Base-by-base conservation (phyloP, 108 stramenopile genomes). In the Schizochytrium sp. region DNA sequence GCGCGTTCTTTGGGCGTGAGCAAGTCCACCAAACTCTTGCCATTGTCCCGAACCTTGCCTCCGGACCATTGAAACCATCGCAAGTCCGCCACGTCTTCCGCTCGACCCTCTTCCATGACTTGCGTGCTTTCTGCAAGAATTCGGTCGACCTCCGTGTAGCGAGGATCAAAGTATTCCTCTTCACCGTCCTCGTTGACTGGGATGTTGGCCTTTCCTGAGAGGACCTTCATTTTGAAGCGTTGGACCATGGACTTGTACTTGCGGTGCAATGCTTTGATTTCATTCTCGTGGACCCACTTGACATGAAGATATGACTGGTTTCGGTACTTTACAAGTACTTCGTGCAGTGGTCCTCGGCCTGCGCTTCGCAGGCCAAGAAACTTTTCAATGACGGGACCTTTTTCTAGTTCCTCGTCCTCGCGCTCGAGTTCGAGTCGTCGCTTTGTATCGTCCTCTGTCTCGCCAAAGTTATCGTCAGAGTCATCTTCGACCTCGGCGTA, bases 141-240 rank as follows among this genome's bases (percentile, higher is more conserved):
- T 1, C 76, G 76, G 48, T 83, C 76, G 1, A 83, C 76, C 47
- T 83, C 76, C n/a, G 76, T 83, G 76, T 4, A 83, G 14, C 60
- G 88, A 25, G 88, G 88, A 43, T 88, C 88, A n/a, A 88, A 88
- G 44, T 51, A 83, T 48, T 83, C 76, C 6, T 21, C 48, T 53
- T 83, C 76, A 4, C 76, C 76, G 51, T 83, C 76, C 28, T 83
- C 76, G 76, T 47, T 12, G n/a, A 83, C 10, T 16, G 19, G 45
- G 4, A 69, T 16, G 19, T 12, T 16, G 25, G 16, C 18, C 51
- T 34, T 83, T 43, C 76, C 76, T 12, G 12, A 6, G 0, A 12
- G 18, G 25, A 83, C 0, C 51, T 83, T 47, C 19, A 45, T 47
- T 1, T 83, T 83, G 4, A 83, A 34, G 19, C 51, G 12, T 4